Percentiles rank a stretch among this genome's conserved stretches.
These are phyloP conservation scores for Copromyces sp. DNA, from an alignment of 495 filamentous ascomycete genomes.

Conservation along the genomic window DNA sequence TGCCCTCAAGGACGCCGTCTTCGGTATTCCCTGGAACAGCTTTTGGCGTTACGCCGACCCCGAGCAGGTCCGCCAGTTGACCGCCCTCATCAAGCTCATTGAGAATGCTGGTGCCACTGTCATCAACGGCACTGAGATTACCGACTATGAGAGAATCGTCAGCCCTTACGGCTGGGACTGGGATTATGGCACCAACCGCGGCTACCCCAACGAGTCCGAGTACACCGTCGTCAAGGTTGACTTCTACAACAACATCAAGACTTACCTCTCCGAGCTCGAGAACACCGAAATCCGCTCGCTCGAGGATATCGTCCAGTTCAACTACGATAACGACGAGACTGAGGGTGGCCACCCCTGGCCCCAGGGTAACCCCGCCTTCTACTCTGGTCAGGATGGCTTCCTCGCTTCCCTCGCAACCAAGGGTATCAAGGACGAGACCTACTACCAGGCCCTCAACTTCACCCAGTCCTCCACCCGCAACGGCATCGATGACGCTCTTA, in stretches of 20 bases:
- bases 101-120: constrained; percentile 53
- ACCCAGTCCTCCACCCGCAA: constrained; percentile 47
- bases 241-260: constrained; percentile 63
- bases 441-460: constrained; percentile 53
- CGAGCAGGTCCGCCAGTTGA: constrained; percentile 42
- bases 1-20: constrained; percentile 49
- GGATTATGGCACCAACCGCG: constrained; percentile 55
- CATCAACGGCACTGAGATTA: constrained; percentile 60
- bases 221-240: constrained; percentile 65
- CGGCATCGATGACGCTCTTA: constrained; percentile 59
- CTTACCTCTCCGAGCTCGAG: constrained; percentile 53
- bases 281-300: constrained; percentile 55
- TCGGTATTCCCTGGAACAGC: constrained; percentile 60
- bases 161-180: constrained; percentile 59
- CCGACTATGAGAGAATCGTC: constrained; percentile 49
- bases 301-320: constrained; percentile 60
- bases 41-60: constrained; percentile 52
- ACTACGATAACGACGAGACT: constrained; percentile 52
- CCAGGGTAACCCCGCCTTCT: constrained; percentile 48
- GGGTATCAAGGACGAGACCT: constrained; percentile 54
- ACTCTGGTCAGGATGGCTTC: constrained; percentile 61
- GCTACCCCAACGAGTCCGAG: constrained; percentile 58
- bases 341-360: constrained; percentile 58
- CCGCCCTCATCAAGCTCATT: constrained; percentile 45
- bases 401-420: constrained; percentile 48